Evolutionary conservation across 179 eudicot species (phyloP).

Genomic region (Gypsophila paniculata): DNA sequence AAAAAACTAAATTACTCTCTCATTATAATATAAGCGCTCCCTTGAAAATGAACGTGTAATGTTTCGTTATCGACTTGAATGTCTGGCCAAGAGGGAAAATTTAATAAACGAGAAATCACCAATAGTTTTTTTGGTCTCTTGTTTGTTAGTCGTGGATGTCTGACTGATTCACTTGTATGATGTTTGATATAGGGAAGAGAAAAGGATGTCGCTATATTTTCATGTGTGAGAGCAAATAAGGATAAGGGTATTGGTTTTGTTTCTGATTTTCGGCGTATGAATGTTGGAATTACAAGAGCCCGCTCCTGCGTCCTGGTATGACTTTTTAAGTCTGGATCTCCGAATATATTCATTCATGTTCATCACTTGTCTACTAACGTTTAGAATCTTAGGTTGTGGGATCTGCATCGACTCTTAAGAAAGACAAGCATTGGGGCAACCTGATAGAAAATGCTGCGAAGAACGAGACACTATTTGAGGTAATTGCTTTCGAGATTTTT

Average conservation of each 20-base stretch:
- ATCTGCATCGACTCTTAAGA: conserved; percentile 68
- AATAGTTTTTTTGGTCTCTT: too few relatives aligned
- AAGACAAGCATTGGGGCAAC: conserved; percentile 76
- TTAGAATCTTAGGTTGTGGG: conserved; percentile 65
- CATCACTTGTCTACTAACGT: conserved; percentile 14
- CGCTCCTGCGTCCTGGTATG: conserved; percentile 84
- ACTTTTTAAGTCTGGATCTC: neutral
- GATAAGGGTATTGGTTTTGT: conserved; percentile 74
- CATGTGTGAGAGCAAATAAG: conserved; percentile 87
- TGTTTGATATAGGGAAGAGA: conserved; percentile 69
- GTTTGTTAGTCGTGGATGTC: neutral
- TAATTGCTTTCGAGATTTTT: conserved; percentile 19
- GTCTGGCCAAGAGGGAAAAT: neutral
- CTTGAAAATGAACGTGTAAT: too few relatives aligned
- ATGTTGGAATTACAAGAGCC: conserved; percentile 96
- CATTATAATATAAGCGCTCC: neutral
- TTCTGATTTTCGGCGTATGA: conserved; percentile 83
- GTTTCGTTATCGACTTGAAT: too few relatives aligned
- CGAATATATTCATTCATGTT: neutral
- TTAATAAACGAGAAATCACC: neutral
- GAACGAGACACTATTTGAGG: conserved; percentile 58
- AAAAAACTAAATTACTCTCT: neutral
- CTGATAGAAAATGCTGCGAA: conserved; percentile 66
- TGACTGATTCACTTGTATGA: neutral
- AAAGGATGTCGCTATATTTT: conserved; percentile 91